Evolutionary conservation across 169 alveolate species (phyloP).

Genomic region (Eimeria brunetti): DNA sequence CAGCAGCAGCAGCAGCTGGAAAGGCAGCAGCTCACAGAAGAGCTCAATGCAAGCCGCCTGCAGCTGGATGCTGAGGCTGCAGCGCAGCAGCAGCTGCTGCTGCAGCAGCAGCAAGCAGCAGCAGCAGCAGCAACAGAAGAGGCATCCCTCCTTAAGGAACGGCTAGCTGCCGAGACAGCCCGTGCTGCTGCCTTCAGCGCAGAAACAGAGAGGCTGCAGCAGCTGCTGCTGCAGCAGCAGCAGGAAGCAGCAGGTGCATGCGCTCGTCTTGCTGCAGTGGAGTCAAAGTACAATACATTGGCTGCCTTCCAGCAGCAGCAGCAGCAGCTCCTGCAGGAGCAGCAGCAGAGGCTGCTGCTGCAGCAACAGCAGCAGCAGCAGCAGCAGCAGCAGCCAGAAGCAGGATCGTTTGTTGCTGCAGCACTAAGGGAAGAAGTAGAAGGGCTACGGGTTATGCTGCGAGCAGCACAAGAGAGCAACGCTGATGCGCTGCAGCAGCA

Average conservation of each 20-base stretch:
- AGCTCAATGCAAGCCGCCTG: slow-evolving; percentile 23
- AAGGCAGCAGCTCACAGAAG: slow-evolving; percentile 43
- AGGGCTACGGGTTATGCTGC: slow-evolving; percentile 24
- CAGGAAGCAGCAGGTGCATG: slow-evolving; percentile 41
- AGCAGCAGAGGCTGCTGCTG: slow-evolving; percentile 10
- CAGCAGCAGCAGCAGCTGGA: slow-evolving; percentile 56
- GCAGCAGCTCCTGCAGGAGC: slow-evolving; percentile 17
- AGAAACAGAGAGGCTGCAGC: slow-evolving; percentile 31
- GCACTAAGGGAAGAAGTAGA: slow-evolving; percentile 24
- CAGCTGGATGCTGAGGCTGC: slow-evolving; percentile 48
- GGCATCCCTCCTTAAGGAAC: slow-evolving; percentile 11
- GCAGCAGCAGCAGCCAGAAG: slow-evolving; percentile 33
- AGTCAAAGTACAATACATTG: slow-evolving; percentile 7
- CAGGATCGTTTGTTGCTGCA: slow-evolving; percentile 33
- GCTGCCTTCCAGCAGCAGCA: slow-evolving; percentile 58
- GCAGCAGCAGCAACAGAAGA: slow-evolving; percentile 73
- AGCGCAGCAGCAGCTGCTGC: slow-evolving; percentile 71
- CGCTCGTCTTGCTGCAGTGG: slow-evolving; percentile 53
- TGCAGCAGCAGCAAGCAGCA: no score
- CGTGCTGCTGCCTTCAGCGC: slow-evolving; percentile 27
- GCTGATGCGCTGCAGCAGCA: slow-evolving; percentile 56
- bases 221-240: slow-evolving; percentile 74
- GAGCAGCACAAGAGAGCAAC: slow-evolving; percentile 49
- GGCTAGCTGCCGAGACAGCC: slow-evolving; percentile 51
- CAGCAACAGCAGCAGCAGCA: slow-evolving; percentile 41